A percentile compares a stretch with the other conserved stretches of the same genome.
These are phyloP conservation scores for Enterocytospora artemiae DNA, from an alignment of 371 early-diverging fungal species.

Conservation along the genomic window DNA sequence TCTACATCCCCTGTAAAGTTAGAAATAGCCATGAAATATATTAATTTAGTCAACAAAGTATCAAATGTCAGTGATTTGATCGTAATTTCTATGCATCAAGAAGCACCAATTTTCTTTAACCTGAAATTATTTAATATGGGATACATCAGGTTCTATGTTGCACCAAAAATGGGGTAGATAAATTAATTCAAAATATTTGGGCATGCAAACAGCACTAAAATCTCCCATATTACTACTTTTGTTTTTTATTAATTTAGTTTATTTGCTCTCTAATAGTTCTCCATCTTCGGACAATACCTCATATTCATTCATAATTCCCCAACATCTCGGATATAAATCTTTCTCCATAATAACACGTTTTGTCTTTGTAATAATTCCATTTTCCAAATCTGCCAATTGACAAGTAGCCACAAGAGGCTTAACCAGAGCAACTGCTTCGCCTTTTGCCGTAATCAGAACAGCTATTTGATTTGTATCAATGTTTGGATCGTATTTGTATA, in stretches of 20 bases:
- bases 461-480: slow-evolving; percentile 85
- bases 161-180: too few species aligned
- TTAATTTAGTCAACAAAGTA: slow-evolving; percentile 41
- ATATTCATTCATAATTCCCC: slow-evolving; percentile 70
- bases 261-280: neutral
- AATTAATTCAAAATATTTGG: too few species aligned
- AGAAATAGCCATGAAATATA: slow-evolving; percentile 55
- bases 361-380: slow-evolving; percentile 89
- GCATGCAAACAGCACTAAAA: too few species aligned
- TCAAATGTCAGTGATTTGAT: slow-evolving; percentile 22
- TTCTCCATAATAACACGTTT: slow-evolving; percentile 99
- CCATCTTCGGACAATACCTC: slow-evolving; percentile 39
- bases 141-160: slow-evolving; percentile 49
- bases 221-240: too few species aligned
- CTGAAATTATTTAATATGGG: slow-evolving; percentile 31
- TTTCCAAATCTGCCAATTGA: slow-evolving; percentile 78
- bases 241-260: too few species aligned
- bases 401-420: slow-evolving; percentile 87
- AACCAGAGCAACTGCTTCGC: slow-evolving; percentile 93
- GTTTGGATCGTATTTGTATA: slow-evolving; percentile 84
- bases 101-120: slow-evolving; percentile 48
- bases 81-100: slow-evolving; percentile 30
- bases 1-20: slow-evolving; percentile 7
- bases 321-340: slow-evolving; percentile 86
- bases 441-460: slow-evolving; percentile 96